These are phyloP conservation scores for Hypholoma sublateritium DNA, from an alignment of 768 basidiomycete species.

Conservation along the genomic window DNA sequence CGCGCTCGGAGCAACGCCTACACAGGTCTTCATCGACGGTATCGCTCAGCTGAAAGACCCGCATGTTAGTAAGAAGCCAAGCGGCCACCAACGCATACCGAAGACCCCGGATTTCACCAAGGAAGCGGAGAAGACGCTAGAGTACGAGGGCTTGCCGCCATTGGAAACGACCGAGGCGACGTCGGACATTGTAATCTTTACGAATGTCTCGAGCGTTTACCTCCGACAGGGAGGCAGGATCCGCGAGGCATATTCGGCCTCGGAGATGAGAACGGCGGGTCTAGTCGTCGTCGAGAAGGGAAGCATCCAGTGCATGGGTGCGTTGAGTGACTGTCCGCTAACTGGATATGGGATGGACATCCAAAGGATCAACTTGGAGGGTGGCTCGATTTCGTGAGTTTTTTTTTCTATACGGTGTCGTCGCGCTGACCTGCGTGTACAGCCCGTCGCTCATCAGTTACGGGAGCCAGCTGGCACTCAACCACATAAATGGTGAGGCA, in stretches of 20 bases:
- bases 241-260: conserved; percentile 29
- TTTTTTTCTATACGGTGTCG: conserved; percentile 35
- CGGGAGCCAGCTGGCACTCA: conserved; percentile 44
- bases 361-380: conserved; percentile 56
- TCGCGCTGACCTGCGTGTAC: not conserved
- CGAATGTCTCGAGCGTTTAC: conserved; percentile 58
- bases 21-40: conserved; percentile 85
- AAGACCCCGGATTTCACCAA: conserved; percentile 59
- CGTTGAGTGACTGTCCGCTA: conserved; percentile 23
- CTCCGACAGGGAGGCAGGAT: conserved; percentile 31
- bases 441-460: not conserved
- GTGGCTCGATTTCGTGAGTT: conserved; percentile 63
- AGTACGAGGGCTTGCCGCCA: conserved; percentile 67
- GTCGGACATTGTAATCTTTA: conserved; percentile 54
- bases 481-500: conserved; percentile 45
- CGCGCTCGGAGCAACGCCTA: conserved; percentile 72
- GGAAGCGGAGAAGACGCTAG: conserved; percentile 51
- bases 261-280: conserved; percentile 16
- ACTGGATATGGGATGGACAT: conserved; percentile 12
- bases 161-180: conserved; percentile 41
- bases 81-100: conserved; percentile 49
- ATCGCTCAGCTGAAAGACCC: conserved; percentile 64
- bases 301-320: conserved; percentile 51
- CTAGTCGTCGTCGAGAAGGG: conserved; percentile 59
- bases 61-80: conserved; percentile 49